These are phyloP conservation scores for Pueraria montana DNA, from an alignment of 306 rosid genomes.

Conservation along the genomic window DNA sequence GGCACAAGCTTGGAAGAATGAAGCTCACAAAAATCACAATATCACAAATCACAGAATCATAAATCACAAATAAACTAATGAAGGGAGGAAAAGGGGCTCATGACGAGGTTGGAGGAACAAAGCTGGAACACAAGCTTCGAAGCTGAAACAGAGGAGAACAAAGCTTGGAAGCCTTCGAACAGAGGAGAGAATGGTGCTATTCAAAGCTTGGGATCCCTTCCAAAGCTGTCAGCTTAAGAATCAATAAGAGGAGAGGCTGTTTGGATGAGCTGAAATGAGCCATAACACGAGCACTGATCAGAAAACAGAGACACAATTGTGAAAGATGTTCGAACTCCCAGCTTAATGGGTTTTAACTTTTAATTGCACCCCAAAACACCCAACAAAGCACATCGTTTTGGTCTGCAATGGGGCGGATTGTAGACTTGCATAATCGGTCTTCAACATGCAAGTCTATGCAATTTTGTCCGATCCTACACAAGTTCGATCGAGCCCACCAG, in stretches of 20 bases:
- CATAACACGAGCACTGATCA: background rate
- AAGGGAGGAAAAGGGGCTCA: background rate
- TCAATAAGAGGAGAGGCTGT: background rate
- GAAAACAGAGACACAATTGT: background rate
- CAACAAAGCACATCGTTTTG: background rate
- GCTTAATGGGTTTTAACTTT: background rate
- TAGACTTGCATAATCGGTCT: background rate
- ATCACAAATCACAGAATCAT: too few species aligned
- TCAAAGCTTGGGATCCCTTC: background rate
- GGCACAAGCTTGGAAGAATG: background rate
- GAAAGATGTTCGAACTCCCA: background rate
- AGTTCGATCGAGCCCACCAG: background rate
- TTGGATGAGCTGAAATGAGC: background rate
- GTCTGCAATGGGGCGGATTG: background rate
- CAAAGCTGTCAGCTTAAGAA: background rate
- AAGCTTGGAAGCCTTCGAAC: background rate
- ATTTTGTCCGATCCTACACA: background rate
- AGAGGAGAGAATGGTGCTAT: too few species aligned
- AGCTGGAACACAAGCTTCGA: background rate
- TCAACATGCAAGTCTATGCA: background rate
- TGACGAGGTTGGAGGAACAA: background rate
- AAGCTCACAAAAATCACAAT: background rate
- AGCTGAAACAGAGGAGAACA: background rate
- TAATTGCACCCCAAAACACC: background rate
- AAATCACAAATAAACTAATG: background rate